Conservation (phyloP, 192 early-diverging fungal genomes). For the Linnemannia exigua region DNA sequence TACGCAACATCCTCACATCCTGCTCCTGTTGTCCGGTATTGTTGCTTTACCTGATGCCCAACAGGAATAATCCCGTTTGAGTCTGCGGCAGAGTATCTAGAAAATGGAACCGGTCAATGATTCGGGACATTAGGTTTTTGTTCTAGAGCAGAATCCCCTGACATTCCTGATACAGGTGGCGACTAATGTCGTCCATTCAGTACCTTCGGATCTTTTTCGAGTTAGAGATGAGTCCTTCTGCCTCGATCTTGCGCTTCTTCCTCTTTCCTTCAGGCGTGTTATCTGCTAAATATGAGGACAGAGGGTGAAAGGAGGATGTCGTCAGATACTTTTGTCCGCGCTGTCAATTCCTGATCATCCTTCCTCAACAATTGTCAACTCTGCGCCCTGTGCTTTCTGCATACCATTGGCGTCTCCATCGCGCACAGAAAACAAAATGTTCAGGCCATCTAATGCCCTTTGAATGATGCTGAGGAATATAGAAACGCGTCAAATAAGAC, state of each 20-base stretch:
- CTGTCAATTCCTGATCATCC: background rate
- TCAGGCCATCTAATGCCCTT: conserved; percentile 31
- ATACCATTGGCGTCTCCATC: conserved; percentile 33
- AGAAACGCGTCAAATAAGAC: background rate
- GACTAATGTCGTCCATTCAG: background rate
- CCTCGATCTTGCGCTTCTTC: conserved; percentile 55
- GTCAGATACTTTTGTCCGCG: background rate
- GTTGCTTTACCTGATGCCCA: conserved; percentile 31
- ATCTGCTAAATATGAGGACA: conserved; percentile 12
- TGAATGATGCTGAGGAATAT: conserved; percentile 29
- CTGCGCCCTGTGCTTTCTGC: background rate
- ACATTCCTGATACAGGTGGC: background rate
- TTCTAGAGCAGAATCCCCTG: background rate
- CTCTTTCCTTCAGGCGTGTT: conserved; percentile 41
- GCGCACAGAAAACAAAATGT: conserved; percentile 25
- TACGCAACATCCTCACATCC: background rate
- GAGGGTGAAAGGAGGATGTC: background rate
- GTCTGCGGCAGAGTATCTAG: conserved; percentile 40
- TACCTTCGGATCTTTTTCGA: conserved; percentile 55
- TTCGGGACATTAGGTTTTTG: background rate
- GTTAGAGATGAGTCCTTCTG: conserved; percentile 47
- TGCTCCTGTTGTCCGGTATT: background rate
- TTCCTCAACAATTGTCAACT: background rate
- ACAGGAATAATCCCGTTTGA: conserved; percentile 48
- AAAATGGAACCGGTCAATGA: background rate